Base-by-base conservation (phyloP, 75 land plant species). In the Ceratopteris richardii region DNA sequence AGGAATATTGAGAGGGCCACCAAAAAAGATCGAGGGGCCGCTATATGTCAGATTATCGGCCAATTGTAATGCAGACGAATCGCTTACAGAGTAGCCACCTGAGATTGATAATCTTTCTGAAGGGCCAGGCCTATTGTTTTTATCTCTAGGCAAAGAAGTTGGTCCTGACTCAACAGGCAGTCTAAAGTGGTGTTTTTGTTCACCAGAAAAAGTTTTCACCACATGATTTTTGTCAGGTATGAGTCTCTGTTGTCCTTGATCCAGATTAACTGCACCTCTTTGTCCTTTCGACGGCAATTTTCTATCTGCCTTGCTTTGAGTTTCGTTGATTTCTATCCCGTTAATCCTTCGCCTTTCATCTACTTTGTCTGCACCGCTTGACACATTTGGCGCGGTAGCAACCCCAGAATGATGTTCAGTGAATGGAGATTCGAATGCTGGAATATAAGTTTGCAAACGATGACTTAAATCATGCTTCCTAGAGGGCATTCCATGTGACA, bases 11-110 rank as follows among this genome's bases (percentile, higher is more conserved):
- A 80, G 73, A 24, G 96, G 96, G 1, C 88, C 85, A 31, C 82
- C 92, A 50, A 83, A 83, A 71, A 90, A 88, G 51, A 84, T 87
- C 10, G 82, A 80, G 22, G 82, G 69, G 40, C 79, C 93, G 7
- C 80, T 75, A 60, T 79, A 79, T 57, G 61, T 40, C 7, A 85
- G 67, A 31, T 74, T 80, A 18, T 82, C 77, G 19, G 72, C n/a
- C n/a, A n/a, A 47, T 57, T 61, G 73, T 54, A 40, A 54, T 5
- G 41, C n/a, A 30, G 75, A 66, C 56, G 63, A 28, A 2, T 0
- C 31, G n/a, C 19, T 25, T 5, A 21, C 57, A 22, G 7, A 66
- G 48, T n/a, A 66, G 68, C 40, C 68, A 22, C 19, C n/a, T n/a
- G 2, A 23, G 60, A 41, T n/a, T 56, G 30, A 53, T 61, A 36